phyloP scores from a whole-genome alignment of 2,329 filamentous ascomycete genomes.

The Aspergillus felis region DNA sequence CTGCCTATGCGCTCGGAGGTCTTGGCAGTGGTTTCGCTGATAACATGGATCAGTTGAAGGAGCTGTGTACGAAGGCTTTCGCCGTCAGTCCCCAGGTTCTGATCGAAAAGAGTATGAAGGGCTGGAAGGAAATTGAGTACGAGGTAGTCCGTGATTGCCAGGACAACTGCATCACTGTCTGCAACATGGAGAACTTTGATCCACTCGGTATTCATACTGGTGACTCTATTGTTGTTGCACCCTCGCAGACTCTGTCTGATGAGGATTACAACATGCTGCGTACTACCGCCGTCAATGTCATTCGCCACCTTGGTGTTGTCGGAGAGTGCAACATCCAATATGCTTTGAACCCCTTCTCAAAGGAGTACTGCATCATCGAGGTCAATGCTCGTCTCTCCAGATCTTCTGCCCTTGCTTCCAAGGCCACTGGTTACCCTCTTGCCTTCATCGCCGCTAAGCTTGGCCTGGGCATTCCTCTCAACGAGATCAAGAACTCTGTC shows the following conservation, averaged over 20 bases:
- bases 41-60: constrained; percentile 74
- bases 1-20: constrained; percentile 91
- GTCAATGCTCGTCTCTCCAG: constrained; percentile 95
- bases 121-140: constrained; percentile 99
- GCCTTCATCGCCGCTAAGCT: constrained; percentile 97
- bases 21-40: constrained; percentile 94
- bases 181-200: constrained; percentile 99
- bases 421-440: constrained; percentile 93
- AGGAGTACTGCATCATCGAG: constrained; percentile 98
- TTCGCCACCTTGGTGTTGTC: constrained; percentile 92
- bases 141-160: constrained; percentile 93
- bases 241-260: constrained; percentile 92
- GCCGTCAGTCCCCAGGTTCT: constrained; percentile 93
- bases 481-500: constrained; percentile 94
- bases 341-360: constrained; percentile 89
- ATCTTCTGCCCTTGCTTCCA: constrained; percentile 92
- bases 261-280: constrained; percentile 99
- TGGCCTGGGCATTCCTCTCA: constrained; percentile 87
- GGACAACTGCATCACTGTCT: constrained; percentile 99
- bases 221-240: constrained; percentile 96
- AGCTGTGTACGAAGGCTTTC: constrained; percentile 91
- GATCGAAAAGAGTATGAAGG: constrained; percentile 98
- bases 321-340: constrained; percentile 99
- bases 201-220: constrained; percentile 96
- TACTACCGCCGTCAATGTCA: constrained; percentile 94